phyloP scores from a whole-genome alignment of 208 protist genomes.

The Acanthamoeba culbertsoni region DNA sequence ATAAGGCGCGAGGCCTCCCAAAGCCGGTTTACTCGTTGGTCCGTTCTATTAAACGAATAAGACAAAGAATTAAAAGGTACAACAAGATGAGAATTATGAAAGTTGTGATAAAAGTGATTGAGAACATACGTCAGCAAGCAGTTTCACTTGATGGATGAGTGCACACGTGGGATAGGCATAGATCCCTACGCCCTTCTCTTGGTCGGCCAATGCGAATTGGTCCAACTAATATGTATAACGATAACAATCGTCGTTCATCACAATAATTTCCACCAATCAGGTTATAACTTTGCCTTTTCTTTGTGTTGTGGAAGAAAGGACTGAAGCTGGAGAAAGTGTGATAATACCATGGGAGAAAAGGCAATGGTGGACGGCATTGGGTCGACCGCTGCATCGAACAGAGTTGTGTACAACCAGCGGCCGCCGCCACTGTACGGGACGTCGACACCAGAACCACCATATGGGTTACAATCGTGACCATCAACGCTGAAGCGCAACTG shows the following conservation, averaged over 20 bases:
- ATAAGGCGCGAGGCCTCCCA: background rate
- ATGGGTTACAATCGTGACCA: background rate
- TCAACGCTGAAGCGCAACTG: background rate
- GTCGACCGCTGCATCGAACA: slow-evolving; percentile 19
- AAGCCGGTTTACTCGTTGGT: background rate
- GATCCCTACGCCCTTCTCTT: background rate
- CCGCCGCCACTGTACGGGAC: background rate
- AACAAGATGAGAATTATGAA: too few species aligned
- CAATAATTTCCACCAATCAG: too few species aligned
- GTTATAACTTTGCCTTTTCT: too few species aligned
- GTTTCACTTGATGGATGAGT: background rate
- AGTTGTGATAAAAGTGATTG: too few species aligned
- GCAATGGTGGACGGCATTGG: background rate
- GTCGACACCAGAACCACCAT: background rate
- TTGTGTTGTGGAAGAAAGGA: background rate
- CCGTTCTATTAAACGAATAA: background rate
- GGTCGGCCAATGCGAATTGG: background rate
- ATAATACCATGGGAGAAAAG: background rate
- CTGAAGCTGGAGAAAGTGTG: background rate
- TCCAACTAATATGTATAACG: background rate
- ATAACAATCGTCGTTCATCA: too few species aligned
- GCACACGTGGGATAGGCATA: slow-evolving; percentile 7
- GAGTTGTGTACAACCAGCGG: slow-evolving; percentile 8
- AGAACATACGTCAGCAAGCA: background rate
- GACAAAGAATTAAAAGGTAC: too few species aligned